A percentile compares a stretch with the other conserved stretches of the same genome.
Evolutionary conservation across 169 alveolate species (phyloP).

Genomic region (Cryptosporidium meleagridis): DNA sequence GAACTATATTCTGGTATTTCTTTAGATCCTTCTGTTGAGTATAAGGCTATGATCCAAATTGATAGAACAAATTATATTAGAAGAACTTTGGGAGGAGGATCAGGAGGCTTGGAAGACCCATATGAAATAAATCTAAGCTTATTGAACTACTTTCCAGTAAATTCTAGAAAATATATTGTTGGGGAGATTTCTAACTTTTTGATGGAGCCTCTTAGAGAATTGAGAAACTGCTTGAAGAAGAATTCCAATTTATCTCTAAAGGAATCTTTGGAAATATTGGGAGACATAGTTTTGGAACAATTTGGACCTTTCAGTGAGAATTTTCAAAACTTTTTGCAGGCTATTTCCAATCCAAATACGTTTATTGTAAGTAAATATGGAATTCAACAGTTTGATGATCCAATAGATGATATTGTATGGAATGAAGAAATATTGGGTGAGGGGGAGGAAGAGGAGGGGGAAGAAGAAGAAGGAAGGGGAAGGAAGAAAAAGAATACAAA

Average conservation of each 20-base stretch:
- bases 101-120: constrained; percentile 20
- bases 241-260: neutral
- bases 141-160: constrained; percentile 36
- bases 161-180: constrained; percentile 38
- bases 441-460: neutral
- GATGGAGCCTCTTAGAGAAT: constrained; percentile 45
- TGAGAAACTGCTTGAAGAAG: constrained; percentile 1
- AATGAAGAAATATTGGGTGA: neutral
- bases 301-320: constrained; percentile 62
- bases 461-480: too few species aligned
- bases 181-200: constrained; percentile 43
- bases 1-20: constrained; percentile 42
- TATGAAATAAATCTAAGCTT: constrained; percentile 43
- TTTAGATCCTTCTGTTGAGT: constrained; percentile 39
- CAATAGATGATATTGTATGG: constrained; percentile 7
- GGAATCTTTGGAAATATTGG: neutral
- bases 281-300: constrained; percentile 10
- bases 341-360: constrained; percentile 24
- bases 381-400: constrained; percentile 47
- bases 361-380: constrained; percentile 54
- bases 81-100: constrained; percentile 18
- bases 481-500: neutral
- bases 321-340: constrained; percentile 21
- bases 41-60: constrained; percentile 58
- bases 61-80: constrained; percentile 55